A percentile compares a stretch with the other conserved stretches of the same genome.
Conservation (phyloP, 2,329 filamentous ascomycete genomes). For the Tricladium varicosporioides region DNA sequence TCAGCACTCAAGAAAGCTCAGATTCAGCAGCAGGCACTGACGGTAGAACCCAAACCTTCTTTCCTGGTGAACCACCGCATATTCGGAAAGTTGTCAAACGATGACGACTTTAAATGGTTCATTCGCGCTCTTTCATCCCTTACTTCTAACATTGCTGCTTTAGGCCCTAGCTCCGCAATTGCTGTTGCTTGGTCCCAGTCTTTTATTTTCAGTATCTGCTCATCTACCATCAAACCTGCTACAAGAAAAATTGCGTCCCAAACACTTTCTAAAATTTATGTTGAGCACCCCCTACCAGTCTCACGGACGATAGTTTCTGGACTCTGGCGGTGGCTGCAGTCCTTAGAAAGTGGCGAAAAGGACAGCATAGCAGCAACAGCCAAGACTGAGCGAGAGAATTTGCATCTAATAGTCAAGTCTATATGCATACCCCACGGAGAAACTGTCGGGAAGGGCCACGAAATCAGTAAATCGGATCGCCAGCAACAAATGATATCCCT, state of each 20-base stretch:
- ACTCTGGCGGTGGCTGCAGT: slow-evolving; percentile 76
- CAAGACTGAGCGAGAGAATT: slow-evolving; percentile 61
- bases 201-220: slow-evolving; percentile 75
- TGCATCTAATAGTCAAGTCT: slow-evolving; percentile 59
- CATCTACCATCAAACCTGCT: slow-evolving; percentile 56
- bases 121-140: slow-evolving; percentile 66
- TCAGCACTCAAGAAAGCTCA: slow-evolving; percentile 59
- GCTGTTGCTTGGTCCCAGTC: slow-evolving; percentile 77
- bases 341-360: slow-evolving; percentile 68
- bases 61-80: slow-evolving; percentile 82
- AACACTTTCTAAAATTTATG: slow-evolving; percentile 64
- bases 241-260: slow-evolving; percentile 62
- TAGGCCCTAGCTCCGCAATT: slow-evolving; percentile 48
- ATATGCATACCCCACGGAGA: slow-evolving; percentile 62
- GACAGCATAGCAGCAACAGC: slow-evolving; percentile 68
- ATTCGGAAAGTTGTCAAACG: slow-evolving; percentile 73
- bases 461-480: slow-evolving; percentile 48
- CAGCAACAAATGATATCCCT: slow-evolving; percentile 73
- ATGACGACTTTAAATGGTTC: slow-evolving; percentile 79
- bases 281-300: slow-evolving; percentile 54
- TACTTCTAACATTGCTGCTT: slow-evolving; percentile 47
- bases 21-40: slow-evolving; percentile 63
- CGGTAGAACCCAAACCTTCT: slow-evolving; percentile 76
- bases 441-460: slow-evolving; percentile 41
- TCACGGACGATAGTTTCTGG: slow-evolving; percentile 66